phyloP scores from a whole-genome alignment of 345 rosid species.

The Populus ilicifolia region DNA sequence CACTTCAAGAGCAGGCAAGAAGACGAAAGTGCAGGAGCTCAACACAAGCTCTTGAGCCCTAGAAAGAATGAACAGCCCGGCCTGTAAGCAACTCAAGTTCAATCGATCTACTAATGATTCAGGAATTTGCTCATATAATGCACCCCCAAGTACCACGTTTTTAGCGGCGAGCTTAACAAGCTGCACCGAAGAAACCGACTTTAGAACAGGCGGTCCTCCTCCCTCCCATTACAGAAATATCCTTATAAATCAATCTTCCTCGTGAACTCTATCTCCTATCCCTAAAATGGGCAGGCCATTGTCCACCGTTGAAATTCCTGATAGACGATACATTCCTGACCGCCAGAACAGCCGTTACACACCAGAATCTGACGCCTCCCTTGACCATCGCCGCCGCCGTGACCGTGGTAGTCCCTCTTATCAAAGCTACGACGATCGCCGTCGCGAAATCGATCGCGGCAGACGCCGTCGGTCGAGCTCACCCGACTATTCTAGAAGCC shows the following conservation, averaged over 20 bases:
- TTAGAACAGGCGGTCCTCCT: no score
- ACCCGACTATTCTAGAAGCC: conserved; percentile 2
- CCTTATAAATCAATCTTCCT: neutral
- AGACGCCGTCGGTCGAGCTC: conserved; percentile 16
- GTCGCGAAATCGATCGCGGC: conserved; percentile 12
- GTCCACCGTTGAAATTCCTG: conserved; percentile 28
- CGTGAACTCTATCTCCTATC: neutral
- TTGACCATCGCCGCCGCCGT: conserved; percentile 10
- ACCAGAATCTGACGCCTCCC: conserved; percentile 29
- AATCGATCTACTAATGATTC: no score
- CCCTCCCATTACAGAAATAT: no score
- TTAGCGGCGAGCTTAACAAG: no score
- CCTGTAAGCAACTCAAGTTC: no score
- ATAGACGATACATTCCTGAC: conserved; percentile 19
- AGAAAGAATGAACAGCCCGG: no score
- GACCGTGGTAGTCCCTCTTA: conserved; percentile 27
- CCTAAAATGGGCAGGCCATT: conserved; percentile 33
- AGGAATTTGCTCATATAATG: no score
- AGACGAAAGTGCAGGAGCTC: no score
- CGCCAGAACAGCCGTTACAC: conserved; percentile 23
- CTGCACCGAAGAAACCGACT: no score
- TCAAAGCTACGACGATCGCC: conserved; percentile 27
- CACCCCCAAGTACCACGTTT: no score
- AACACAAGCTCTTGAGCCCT: no score
- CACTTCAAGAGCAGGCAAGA: no score